phyloP scores from a whole-genome alignment of 2,329 filamentous ascomycete species.

The Scytalidium sp. region DNA sequence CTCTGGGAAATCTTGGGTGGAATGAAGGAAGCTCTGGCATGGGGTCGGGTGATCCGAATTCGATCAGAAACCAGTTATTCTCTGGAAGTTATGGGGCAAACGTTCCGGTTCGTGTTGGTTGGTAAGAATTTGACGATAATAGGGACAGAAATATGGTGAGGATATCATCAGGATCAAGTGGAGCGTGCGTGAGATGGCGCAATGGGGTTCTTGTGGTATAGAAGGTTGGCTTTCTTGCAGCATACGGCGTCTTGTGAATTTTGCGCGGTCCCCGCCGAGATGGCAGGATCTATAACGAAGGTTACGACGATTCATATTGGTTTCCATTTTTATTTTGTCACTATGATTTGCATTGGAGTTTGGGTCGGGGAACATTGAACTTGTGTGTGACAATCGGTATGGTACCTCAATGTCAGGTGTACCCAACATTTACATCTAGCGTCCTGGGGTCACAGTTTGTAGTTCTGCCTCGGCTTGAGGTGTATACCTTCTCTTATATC shows the following conservation, averaged over 20 bases:
- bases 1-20: slow-evolving; percentile 74
- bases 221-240: not conserved
- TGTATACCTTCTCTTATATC: not conserved
- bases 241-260: slow-evolving; percentile 9
- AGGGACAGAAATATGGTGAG: not conserved
- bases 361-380: not conserved
- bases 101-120: slow-evolving; percentile 56
- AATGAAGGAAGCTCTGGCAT: slow-evolving; percentile 26
- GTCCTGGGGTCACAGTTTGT: not conserved
- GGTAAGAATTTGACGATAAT: slow-evolving; percentile 37
- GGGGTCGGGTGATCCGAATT: slow-evolving; percentile 42
- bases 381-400: not conserved
- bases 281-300: slow-evolving; percentile 23
- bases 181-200: not conserved
- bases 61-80: slow-evolving; percentile 61
- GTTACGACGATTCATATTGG: slow-evolving; percentile 22
- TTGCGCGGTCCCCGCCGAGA: slow-evolving; percentile 15
- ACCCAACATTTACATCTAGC: not conserved
- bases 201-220: not conserved
- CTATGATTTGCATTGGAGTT: slow-evolving; percentile 9
- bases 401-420: not conserved
- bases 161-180: not conserved
- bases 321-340: slow-evolving; percentile 14
- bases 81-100: slow-evolving; percentile 55
- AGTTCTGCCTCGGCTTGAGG: not conserved